These are phyloP conservation scores for Rickenella mellea DNA, from an alignment of 768 basidiomycete species.

Conservation along the genomic window DNA sequence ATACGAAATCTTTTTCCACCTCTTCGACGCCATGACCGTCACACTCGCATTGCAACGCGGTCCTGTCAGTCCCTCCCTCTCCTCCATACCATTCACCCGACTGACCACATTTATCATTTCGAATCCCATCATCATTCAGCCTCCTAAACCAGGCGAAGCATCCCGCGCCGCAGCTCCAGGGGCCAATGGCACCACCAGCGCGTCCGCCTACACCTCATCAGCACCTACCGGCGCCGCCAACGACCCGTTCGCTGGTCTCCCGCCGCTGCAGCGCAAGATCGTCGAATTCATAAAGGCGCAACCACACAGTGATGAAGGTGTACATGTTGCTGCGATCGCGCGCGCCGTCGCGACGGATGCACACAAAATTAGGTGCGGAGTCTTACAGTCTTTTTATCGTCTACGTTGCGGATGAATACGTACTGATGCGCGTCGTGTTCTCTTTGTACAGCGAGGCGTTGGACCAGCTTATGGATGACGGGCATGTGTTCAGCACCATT, in stretches of 20 bases:
- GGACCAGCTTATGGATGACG: slow-evolving; percentile 72
- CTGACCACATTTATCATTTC: neutral
- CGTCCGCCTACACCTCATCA: slow-evolving; percentile 32
- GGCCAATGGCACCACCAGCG: slow-evolving; percentile 7
- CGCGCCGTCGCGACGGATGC: slow-evolving; percentile 52
- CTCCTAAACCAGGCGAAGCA: slow-evolving; percentile 21
- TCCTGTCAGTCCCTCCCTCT: slow-evolving; percentile 32
- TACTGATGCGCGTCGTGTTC: neutral
- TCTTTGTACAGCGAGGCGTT: slow-evolving; percentile 48
- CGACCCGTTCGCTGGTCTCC: slow-evolving; percentile 47
- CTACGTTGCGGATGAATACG: slow-evolving; percentile 2
- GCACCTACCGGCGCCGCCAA: slow-evolving; percentile 18
- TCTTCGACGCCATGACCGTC: slow-evolving; percentile 64
- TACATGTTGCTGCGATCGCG: slow-evolving; percentile 66
- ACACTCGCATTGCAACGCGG: slow-evolving; percentile 60
- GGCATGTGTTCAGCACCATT: slow-evolving; percentile 68
- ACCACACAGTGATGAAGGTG: slow-evolving; percentile 48
- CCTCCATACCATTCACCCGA: neutral
- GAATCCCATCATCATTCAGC: slow-evolving; percentile 15
- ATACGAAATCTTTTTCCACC: slow-evolving; percentile 78
- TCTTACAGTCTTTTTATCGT: slow-evolving; percentile 3
- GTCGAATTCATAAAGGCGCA: slow-evolving; percentile 49
- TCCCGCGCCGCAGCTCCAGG: slow-evolving; percentile 7
- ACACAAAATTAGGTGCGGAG: slow-evolving; percentile 50
- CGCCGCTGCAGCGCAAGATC: slow-evolving; percentile 52